Conservation (phyloP, 2,329 filamentous ascomycete genomes). For the Aspergillus awamori region DNA sequence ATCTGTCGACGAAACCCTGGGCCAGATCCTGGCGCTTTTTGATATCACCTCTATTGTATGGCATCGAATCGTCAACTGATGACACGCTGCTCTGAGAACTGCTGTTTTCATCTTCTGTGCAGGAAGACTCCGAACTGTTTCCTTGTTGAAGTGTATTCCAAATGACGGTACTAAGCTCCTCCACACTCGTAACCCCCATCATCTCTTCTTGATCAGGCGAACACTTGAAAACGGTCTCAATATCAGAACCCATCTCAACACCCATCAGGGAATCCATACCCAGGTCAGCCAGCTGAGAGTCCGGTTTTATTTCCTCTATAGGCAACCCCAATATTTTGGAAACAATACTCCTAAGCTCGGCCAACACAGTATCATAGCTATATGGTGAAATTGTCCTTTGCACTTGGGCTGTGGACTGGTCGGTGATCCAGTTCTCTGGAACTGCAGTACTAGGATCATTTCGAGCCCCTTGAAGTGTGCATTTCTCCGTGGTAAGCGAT, state of each 20-base stretch:
- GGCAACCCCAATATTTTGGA: constrained; percentile 38
- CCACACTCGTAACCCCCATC: constrained; percentile 31
- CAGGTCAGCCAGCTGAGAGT: constrained; percentile 43
- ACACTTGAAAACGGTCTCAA: constrained; percentile 42
- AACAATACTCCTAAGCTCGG: constrained; percentile 5
- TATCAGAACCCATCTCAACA: constrained; percentile 51
- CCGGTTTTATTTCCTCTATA: constrained; percentile 39
- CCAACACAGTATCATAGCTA: background rate
- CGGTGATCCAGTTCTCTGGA: too few relatives aligned
- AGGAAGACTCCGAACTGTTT: too few relatives aligned
- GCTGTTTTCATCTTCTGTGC: too few relatives aligned
- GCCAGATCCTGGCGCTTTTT: too few relatives aligned
- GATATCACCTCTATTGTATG: too few relatives aligned
- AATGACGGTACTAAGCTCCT: constrained; percentile 30
- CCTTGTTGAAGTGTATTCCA: constrained; percentile 23
- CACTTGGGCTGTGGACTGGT: too few relatives aligned
- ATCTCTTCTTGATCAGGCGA: constrained; percentile 29
- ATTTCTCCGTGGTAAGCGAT: too few relatives aligned
- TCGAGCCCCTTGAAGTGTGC: too few relatives aligned
- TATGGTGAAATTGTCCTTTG: too few relatives aligned
- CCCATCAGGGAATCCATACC: constrained; percentile 36
- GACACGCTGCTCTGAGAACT: too few relatives aligned
- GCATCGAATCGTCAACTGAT: too few relatives aligned
- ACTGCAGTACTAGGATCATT: too few relatives aligned
- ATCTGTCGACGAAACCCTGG: constrained; percentile 26